Evolutionary conservation across 768 basidiomycete genomes (phyloP).

Genomic region (Cystofilobasidium macerans): DNA sequence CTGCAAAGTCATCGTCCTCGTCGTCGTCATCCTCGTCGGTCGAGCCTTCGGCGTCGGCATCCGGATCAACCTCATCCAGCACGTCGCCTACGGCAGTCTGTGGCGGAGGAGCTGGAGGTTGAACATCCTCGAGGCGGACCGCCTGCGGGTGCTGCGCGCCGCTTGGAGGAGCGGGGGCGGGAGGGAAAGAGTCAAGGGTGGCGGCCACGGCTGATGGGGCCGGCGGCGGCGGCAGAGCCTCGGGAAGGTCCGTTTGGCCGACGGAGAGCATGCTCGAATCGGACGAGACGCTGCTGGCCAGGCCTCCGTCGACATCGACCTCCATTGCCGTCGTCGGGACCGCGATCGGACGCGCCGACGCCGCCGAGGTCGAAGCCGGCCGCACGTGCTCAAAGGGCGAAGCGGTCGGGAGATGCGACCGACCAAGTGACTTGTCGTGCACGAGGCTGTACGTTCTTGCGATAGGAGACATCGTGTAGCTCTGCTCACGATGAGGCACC

Average conservation of each 20-base stretch:
- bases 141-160: no score
- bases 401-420: not conserved
- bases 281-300: not conserved
- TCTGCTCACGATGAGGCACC: no score
- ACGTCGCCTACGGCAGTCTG: no score
- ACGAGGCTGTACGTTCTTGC: conserved; percentile 15
- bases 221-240: not conserved
- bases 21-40: conserved; percentile 16
- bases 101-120: no score
- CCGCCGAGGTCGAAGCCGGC: not conserved
- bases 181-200: not conserved
- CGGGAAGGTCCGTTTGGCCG: not conserved
- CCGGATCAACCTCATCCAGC: not conserved
- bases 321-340: not conserved
- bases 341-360: no score
- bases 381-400: not conserved
- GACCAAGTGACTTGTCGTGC: conserved; percentile 15
- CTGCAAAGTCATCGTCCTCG: conserved; percentile 20
- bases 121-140: no score
- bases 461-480: conserved; percentile 3
- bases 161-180: not conserved
- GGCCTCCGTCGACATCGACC: not conserved
- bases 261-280: not conserved
- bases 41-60: not conserved
- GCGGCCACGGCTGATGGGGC: not conserved